These are phyloP conservation scores for Musa troglodytarum DNA, from an alignment of 176 grass and related monocot species.

Conservation along the genomic window DNA sequence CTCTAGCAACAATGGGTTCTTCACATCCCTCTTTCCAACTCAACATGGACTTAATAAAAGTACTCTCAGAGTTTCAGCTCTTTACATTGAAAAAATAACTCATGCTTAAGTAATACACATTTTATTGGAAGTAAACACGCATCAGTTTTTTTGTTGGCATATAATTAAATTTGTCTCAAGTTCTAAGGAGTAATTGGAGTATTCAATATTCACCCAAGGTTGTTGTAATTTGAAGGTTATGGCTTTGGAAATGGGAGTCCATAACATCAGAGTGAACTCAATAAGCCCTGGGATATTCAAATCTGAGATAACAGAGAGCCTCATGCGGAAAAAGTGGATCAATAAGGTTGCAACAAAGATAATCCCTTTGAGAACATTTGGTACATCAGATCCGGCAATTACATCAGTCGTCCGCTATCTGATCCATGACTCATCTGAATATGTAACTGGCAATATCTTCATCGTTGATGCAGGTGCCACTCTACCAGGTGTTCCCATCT, in stretches of 20 bases:
- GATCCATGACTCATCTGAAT: conserved; percentile 49
- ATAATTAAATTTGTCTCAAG: too few species aligned
- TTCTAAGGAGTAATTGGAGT: background rate
- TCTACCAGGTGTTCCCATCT: conserved; percentile 72
- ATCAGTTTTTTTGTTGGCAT: too few species aligned
- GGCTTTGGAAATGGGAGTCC: conserved; percentile 65
- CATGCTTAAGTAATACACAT: background rate
- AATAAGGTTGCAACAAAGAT: conserved; percentile 39
- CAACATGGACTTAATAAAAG: background rate
- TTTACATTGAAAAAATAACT: too few species aligned
- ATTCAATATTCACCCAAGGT: background rate
- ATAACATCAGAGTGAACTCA: conserved; percentile 64
- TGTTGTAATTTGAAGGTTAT: conserved; percentile 36
- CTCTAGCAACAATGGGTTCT: background rate
- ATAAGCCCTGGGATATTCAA: conserved; percentile 66
- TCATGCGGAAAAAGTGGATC: conserved; percentile 64
- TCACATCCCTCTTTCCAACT: background rate
- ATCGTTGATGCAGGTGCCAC: conserved; percentile 56
- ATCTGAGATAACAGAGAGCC: conserved; percentile 56
- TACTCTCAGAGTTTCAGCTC: too few species aligned
- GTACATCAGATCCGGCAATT: conserved; percentile 62
- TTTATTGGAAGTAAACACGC: background rate
- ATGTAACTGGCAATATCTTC: conserved; percentile 78
- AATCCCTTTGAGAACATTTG: conserved; percentile 47
- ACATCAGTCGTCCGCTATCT: conserved; percentile 59